These are phyloP conservation scores for Penicillium concentricum DNA, from an alignment of 2,329 filamentous ascomycete genomes.

Conservation along the genomic window DNA sequence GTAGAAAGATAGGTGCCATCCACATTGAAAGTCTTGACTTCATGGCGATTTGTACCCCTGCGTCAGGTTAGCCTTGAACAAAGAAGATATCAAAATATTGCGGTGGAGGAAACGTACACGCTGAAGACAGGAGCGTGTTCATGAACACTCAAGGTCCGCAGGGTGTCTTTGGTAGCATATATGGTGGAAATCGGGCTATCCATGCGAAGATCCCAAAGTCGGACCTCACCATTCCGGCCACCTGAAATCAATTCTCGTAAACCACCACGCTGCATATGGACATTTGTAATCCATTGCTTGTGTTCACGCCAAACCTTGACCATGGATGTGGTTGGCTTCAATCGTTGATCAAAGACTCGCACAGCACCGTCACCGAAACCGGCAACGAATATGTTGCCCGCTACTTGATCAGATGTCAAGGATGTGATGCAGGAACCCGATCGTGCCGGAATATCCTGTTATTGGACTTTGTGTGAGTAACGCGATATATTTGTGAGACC, in stretches of 20 bases:
- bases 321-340: conserved; percentile 84
- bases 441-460: conserved; percentile 81
- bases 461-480: not conserved
- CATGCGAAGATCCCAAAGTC: conserved; percentile 93
- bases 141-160: conserved; percentile 86
- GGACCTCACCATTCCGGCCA: conserved; percentile 88
- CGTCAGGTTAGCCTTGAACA: conserved; percentile 13
- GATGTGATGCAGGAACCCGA: conserved; percentile 96
- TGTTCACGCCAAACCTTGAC: conserved; percentile 97
- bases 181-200: conserved; percentile 73
- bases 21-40: conserved; percentile 90
- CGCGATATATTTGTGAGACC: not conserved
- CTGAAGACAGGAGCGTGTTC: conserved; percentile 96
- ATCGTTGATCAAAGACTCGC: conserved; percentile 86
- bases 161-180: conserved; percentile 70
- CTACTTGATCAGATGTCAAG: conserved; percentile 95
- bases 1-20: conserved; percentile 75
- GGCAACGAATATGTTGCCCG: conserved; percentile 91
- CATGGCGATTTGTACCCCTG: conserved; percentile 83
- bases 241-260: conserved; percentile 87
- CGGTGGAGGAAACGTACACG: conserved; percentile 60
- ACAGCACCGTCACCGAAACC: conserved; percentile 96
- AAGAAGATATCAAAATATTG: not conserved
- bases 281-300: conserved; percentile 90
- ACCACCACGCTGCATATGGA: conserved; percentile 94